Conservation (phyloP, 192 early-diverging fungal species). For the Entomortierella lignicola region DNA sequence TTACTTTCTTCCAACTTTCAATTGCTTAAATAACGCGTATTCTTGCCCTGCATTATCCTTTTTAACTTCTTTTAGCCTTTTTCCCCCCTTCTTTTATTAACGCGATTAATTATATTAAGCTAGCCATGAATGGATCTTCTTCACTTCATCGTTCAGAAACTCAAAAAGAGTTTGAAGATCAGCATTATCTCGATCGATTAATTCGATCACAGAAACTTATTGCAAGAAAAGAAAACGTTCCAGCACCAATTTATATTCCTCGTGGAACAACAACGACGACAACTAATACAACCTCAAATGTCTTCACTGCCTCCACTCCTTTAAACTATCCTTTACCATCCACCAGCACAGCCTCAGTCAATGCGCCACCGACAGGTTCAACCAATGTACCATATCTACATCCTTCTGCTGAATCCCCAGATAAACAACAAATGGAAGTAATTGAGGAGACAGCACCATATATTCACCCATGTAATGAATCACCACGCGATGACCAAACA, state of each 20-base stretch:
- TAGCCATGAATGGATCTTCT: no score
- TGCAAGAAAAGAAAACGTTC: conserved; percentile 10
- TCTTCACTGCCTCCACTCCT: no score
- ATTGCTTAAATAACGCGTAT: not conserved
- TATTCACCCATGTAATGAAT: not conserved
- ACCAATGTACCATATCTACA: conserved; percentile 6
- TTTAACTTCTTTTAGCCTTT: no score
- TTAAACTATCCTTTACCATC: no score
- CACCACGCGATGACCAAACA: not conserved
- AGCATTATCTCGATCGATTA: not conserved
- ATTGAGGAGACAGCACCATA: not conserved
- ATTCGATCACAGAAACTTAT: not conserved
- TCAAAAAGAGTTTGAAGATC: conserved; percentile 15
- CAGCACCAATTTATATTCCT: conserved; percentile 13
- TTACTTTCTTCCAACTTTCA: not conserved
- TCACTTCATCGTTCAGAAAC: conserved; percentile 13
- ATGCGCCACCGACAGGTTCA: conserved; percentile 6
- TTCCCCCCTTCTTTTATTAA: no score
- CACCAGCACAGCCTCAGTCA: no score
- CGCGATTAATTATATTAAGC: no score
- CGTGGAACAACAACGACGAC: not conserved
- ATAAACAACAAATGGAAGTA: not conserved
- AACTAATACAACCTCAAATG: no score
- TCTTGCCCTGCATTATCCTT: no score
- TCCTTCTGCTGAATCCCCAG: not conserved